Evolutionary conservation across 2,329 filamentous ascomycete species (phyloP).

Genomic region (Ceratocystis huliohia): DNA sequence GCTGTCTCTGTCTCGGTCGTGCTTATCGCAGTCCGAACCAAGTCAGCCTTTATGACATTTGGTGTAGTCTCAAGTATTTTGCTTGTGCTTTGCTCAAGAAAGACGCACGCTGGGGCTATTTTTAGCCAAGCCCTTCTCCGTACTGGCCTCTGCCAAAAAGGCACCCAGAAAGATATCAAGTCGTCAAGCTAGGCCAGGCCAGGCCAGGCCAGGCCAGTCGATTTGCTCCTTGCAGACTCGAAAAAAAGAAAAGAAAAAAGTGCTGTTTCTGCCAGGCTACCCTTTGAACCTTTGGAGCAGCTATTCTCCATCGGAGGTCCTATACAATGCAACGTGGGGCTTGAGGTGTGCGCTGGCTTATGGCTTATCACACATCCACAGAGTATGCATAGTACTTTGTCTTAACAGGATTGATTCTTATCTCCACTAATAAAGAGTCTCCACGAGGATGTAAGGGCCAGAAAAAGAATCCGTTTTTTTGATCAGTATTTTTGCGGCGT

Average conservation of each 20-base stretch:
- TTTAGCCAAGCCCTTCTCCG: background rate
- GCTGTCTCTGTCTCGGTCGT: conserved; percentile 1
- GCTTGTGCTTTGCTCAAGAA: too few relatives aligned
- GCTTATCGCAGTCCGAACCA: background rate
- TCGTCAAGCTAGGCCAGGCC: background rate
- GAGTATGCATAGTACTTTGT: conserved; percentile 6
- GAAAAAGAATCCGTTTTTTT: too few relatives aligned
- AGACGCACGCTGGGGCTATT: too few relatives aligned
- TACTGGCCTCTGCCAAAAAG: background rate
- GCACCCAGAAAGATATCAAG: background rate
- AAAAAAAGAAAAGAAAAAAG: background rate
- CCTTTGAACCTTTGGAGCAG: background rate
- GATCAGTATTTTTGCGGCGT: too few relatives aligned
- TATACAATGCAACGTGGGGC: background rate
- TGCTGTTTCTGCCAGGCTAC: background rate
- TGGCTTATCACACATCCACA: background rate
- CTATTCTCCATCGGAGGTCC: background rate
- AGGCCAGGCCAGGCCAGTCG: background rate
- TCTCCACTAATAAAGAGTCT: too few relatives aligned
- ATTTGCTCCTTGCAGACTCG: background rate
- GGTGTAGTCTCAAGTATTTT: too few relatives aligned
- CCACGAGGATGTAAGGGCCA: too few relatives aligned
- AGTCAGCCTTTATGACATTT: background rate
- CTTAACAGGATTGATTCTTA: background rate
- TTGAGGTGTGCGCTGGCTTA: background rate